These are phyloP conservation scores for Hericium erinaceus DNA, from an alignment of 768 basidiomycete genomes.

Conservation along the genomic window DNA sequence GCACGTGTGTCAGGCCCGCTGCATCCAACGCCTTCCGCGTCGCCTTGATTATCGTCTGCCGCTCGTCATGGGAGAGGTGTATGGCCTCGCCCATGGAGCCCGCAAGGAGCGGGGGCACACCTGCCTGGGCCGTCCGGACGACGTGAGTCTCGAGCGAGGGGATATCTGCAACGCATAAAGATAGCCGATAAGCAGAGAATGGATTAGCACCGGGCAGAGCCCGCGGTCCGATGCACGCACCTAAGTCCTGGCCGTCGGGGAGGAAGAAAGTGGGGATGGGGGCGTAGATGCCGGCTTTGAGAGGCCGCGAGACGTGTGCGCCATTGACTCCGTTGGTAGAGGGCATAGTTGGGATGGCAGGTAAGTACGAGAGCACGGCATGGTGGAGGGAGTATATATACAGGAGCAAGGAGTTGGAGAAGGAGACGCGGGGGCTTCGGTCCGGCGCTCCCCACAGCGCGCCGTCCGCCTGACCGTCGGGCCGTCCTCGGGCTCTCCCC, in stretches of 20 bases:
- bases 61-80: constrained; percentile 62
- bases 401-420: background rate
- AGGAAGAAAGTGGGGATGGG: constrained; percentile 86
- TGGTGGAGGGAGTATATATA: background rate
- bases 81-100: constrained; percentile 86
- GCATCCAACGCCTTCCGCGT: constrained; percentile 66
- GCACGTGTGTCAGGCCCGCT: constrained; percentile 46
- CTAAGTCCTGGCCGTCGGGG: constrained; percentile 68
- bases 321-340: constrained; percentile 18
- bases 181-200: background rate
- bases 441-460: constrained; percentile 5
- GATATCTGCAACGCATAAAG: constrained; percentile 38
- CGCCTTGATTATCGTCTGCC: constrained; percentile 50
- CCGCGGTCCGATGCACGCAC: constrained; percentile 34
- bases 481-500: constrained; percentile 5
- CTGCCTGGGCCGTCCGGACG: constrained; percentile 50
- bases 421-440: constrained; percentile 2
- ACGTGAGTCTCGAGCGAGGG: constrained; percentile 61
- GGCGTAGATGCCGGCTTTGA: constrained; percentile 72
- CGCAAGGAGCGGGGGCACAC: constrained; percentile 62
- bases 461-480: constrained; percentile 12
- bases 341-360: constrained; percentile 29
- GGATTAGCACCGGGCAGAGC: constrained; percentile 3
- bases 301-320: constrained; percentile 32
- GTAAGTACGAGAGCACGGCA: constrained; percentile 1